A percentile compares a stretch with the other conserved stretches of the same genome.
Conservation (phyloP, 257 asterid species). For the Solanum piurae region DNA sequence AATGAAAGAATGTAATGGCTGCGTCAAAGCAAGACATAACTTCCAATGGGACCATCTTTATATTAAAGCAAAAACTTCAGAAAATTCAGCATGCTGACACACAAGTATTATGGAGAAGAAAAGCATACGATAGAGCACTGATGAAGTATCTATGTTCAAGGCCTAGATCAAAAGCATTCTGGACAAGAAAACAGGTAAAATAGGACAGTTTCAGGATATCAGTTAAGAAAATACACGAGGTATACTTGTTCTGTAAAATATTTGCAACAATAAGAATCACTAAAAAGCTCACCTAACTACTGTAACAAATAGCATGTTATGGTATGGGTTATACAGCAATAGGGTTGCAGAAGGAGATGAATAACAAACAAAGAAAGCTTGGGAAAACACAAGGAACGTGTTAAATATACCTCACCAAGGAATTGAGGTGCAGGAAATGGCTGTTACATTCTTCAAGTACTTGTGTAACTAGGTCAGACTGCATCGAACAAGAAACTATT, state of each 20-base stretch:
- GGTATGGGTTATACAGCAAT: neutral
- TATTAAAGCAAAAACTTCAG: neutral
- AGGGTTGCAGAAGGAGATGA: neutral
- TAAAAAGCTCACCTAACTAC: neutral
- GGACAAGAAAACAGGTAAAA: neutral
- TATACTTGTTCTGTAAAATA: neutral
- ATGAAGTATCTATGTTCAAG: neutral
- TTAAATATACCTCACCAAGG: slow-evolving; percentile 57
- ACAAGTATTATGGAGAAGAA: neutral
- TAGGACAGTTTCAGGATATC: neutral
- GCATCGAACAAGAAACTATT: neutral
- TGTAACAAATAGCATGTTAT: neutral
- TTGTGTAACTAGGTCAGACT: slow-evolving; percentile 74
- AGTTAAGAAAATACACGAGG: neutral
- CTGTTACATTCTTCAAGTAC: slow-evolving; percentile 76
- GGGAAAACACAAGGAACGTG: neutral
- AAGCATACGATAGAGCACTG: neutral
- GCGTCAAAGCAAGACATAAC: neutral
- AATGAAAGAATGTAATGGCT: neutral
- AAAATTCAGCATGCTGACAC: neutral
- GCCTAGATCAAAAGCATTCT: neutral
- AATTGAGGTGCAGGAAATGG: slow-evolving; percentile 54
- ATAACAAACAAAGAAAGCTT: neutral
- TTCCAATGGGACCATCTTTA: neutral
- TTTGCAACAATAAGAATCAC: neutral